phyloP scores from a whole-genome alignment of 2,329 filamentous ascomycete genomes.

The Diaporthe sp. region DNA sequence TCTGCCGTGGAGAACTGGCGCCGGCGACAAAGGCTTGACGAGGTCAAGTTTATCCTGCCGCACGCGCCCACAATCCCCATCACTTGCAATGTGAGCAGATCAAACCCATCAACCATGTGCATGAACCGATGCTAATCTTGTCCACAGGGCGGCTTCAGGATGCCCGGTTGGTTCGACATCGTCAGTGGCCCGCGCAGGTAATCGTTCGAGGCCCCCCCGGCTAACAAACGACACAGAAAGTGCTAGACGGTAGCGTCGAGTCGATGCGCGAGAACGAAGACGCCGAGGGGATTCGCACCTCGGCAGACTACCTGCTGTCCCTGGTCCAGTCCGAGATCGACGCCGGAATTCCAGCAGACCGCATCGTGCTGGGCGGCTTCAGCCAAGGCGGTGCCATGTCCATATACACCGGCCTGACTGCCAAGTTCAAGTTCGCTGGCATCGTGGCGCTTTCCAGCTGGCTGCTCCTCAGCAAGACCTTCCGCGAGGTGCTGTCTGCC shows the following conservation, averaged over 20 bases:
- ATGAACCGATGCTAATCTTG: slow-evolving; percentile 18
- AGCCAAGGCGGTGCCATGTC: slow-evolving; percentile 91
- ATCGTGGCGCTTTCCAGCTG: slow-evolving; percentile 90
- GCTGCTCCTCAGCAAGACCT: slow-evolving; percentile 72
- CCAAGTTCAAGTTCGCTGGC: slow-evolving; percentile 81
- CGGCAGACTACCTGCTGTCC: slow-evolving; percentile 80
- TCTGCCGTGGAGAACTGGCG: slow-evolving; percentile 90
- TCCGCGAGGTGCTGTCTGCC: slow-evolving; percentile 55
- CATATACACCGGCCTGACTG: slow-evolving; percentile 83
- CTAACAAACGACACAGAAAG: slow-evolving; percentile 30
- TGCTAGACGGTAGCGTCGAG: slow-evolving; percentile 46
- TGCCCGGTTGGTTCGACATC: slow-evolving; percentile 93
- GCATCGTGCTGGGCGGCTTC: slow-evolving; percentile 90
- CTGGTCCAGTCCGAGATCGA: slow-evolving; percentile 87
- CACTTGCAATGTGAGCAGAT: slow-evolving; percentile 67
- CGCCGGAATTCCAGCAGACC: slow-evolving; percentile 82
- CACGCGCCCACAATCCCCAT: slow-evolving; percentile 91
- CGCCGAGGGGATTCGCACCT: slow-evolving; percentile 79
- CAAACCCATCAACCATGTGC: slow-evolving; percentile 1
- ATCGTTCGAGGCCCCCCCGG: not conserved
- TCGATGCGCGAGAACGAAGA: slow-evolving; percentile 59
- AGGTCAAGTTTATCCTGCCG: slow-evolving; percentile 95
- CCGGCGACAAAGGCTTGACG: slow-evolving; percentile 81
- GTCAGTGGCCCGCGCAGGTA: slow-evolving; percentile 55
- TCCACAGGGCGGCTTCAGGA: slow-evolving; percentile 69